These are phyloP conservation scores for Mortierella alpina DNA, from an alignment of 192 early-diverging fungal species.

Conservation along the genomic window DNA sequence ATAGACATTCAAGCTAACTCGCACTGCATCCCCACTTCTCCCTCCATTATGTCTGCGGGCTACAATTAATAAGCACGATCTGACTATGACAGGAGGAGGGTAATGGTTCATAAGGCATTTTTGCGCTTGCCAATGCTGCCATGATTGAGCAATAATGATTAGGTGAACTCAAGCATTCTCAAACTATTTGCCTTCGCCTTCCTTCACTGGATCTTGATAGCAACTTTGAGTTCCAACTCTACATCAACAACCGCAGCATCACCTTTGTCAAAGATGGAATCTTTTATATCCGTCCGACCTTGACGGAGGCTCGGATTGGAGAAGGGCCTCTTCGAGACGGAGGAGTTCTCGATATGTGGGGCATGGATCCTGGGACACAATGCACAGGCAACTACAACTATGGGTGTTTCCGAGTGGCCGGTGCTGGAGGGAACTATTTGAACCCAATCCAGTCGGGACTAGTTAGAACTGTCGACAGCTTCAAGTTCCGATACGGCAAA, in stretches of 20 bases:
- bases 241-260: conserved; percentile 64
- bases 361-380: conserved; percentile 27
- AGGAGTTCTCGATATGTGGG: conserved; percentile 53
- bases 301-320: conserved; percentile 66
- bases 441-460: conserved; percentile 71
- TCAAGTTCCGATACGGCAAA: conserved; percentile 64
- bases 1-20: no score
- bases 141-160: not conserved
- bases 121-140: not conserved
- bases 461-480: conserved; percentile 56
- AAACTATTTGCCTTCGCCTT: not conserved
- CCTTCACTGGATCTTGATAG: not conserved
- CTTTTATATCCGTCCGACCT: conserved; percentile 70
- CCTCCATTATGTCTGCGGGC: no score
- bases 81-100: conserved; percentile 39
- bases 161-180: no score
- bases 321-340: conserved; percentile 50
- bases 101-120: not conserved
- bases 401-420: conserved; percentile 56
- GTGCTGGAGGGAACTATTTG: conserved; percentile 60
- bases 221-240: conserved; percentile 42
- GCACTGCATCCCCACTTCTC: no score
- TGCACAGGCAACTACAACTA: conserved; percentile 53
- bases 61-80: conserved; percentile 25
- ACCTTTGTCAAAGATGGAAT: conserved; percentile 68